phyloP scores from a whole-genome alignment of 371 early-diverging fungal genomes.

The Funneliformis caledonium region DNA sequence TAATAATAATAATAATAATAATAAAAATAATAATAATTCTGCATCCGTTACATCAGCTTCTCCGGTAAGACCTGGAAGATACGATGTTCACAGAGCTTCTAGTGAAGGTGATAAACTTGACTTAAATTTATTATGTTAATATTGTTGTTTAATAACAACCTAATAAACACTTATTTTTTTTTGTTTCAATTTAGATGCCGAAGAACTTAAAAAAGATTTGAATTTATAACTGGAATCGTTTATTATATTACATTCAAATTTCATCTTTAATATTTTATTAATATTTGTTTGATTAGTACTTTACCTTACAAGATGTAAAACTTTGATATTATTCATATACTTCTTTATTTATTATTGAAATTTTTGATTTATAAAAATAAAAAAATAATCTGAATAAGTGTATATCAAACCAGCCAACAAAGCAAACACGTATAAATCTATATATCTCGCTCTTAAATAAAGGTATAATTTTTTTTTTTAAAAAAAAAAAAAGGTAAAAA shows the following conservation, averaged over 20 bases:
- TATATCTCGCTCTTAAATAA: too few relatives aligned
- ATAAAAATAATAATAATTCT: background rate
- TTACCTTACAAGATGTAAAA: too few relatives aligned
- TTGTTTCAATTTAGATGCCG: conserved; percentile 11
- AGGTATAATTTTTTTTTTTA: background rate
- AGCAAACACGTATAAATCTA: too few relatives aligned
- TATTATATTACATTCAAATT: background rate
- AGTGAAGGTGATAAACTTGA: background rate
- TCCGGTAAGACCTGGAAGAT: background rate
- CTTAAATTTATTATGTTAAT: background rate
- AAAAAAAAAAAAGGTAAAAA: background rate
- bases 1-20: background rate
- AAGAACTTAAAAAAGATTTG: conserved; percentile 22
- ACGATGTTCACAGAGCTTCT: background rate
- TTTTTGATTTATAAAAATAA: too few relatives aligned
- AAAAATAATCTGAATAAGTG: too few relatives aligned
- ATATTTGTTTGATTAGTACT: background rate
- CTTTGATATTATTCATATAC: too few relatives aligned
- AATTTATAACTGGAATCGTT: background rate
- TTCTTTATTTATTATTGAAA: too few relatives aligned
- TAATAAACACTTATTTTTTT: background rate
- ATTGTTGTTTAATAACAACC: too few relatives aligned
- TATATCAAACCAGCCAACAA: too few relatives aligned
- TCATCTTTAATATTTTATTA: background rate
- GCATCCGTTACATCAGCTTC: background rate